These are phyloP conservation scores for Calocera cornea DNA, from an alignment of 768 basidiomycete species.

Conservation along the genomic window DNA sequence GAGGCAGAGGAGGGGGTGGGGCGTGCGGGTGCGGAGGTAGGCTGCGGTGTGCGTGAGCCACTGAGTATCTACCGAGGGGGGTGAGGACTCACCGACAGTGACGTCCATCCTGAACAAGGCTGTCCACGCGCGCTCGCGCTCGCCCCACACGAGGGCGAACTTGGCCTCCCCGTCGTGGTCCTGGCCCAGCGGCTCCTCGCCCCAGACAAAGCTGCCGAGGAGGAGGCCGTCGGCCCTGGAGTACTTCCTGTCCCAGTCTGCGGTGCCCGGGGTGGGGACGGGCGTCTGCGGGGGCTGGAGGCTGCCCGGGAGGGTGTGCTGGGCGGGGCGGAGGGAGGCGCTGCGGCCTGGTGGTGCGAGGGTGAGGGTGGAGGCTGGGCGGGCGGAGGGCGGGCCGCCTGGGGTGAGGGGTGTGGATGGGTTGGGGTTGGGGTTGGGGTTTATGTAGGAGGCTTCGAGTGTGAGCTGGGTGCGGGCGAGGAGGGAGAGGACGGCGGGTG, in stretches of 20 bases:
- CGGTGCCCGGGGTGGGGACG: slow-evolving; percentile 63
- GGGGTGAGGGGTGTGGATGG: slow-evolving; percentile 2
- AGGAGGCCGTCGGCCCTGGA: slow-evolving; percentile 63
- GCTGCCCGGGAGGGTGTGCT: slow-evolving; percentile 23
- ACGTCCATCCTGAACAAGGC: slow-evolving; percentile 64
- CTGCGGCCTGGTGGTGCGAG: slow-evolving; percentile 48
- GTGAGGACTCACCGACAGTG: slow-evolving; percentile 55
- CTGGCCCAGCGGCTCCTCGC: slow-evolving; percentile 37
- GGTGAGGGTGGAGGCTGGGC: not conserved
- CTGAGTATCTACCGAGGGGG: not conserved
- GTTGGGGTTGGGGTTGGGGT: slow-evolving; percentile 11
- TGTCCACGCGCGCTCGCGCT: slow-evolving; percentile 50
- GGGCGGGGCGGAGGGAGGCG: slow-evolving; percentile 26
- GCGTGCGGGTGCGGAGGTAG: slow-evolving; percentile 53
- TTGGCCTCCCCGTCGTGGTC: slow-evolving; percentile 31
- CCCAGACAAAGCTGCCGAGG: slow-evolving; percentile 63
- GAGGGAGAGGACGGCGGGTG: slow-evolving; percentile 39
- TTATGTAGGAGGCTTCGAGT: slow-evolving; percentile 59
- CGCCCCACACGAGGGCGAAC: slow-evolving; percentile 56
- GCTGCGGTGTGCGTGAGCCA: slow-evolving; percentile 32
- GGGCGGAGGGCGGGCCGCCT: slow-evolving; percentile 7
- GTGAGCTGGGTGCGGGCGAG: slow-evolving; percentile 61
- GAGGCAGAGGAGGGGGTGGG: slow-evolving; percentile 67
- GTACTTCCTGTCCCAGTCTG: slow-evolving; percentile 62
- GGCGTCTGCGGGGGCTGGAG: slow-evolving; percentile 76